phyloP scores from a whole-genome alignment of 2,329 filamentous ascomycete genomes.

The Endocalyx cinctus region DNA sequence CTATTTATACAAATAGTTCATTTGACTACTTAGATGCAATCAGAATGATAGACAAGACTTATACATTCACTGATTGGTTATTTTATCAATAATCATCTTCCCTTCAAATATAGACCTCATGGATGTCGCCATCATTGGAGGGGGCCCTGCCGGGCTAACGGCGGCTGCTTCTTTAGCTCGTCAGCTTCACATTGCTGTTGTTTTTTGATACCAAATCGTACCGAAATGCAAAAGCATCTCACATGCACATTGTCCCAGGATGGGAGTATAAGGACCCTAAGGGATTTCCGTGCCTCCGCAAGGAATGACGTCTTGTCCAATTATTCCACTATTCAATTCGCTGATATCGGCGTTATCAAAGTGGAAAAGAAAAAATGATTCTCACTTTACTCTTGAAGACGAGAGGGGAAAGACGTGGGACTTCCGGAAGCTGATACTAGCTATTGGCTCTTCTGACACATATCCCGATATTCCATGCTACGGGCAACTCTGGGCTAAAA shows the following conservation, averaged over 20 bases:
- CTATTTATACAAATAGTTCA: too few relatives aligned
- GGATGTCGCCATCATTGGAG: slow-evolving; percentile 18
- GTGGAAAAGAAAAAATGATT: slow-evolving; percentile 13
- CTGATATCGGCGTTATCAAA: slow-evolving; percentile 9
- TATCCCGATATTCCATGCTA: slow-evolving; percentile 14
- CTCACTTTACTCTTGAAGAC: slow-evolving; percentile 28
- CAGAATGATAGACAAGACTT: too few relatives aligned
- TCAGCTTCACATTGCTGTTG: slow-evolving; percentile 15
- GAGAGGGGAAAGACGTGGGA: slow-evolving; percentile 9
- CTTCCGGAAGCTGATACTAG: slow-evolving; percentile 14
- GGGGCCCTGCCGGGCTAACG: slow-evolving; percentile 17
- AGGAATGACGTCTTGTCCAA: slow-evolving; percentile 7
- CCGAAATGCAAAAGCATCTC: slow-evolving; percentile 9
- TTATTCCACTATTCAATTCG: slow-evolving; percentile 14
- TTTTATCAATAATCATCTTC: too few relatives aligned
- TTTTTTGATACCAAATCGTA: slow-evolving; percentile 15
- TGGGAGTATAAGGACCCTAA: slow-evolving; percentile 15
- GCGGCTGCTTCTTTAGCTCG: slow-evolving; percentile 13
- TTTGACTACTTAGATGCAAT: too few relatives aligned
- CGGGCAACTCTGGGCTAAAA: slow-evolving; percentile 9
- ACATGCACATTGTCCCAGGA: slow-evolving; percentile 16
- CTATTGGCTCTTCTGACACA: slow-evolving; percentile 10
- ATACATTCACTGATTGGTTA: too few relatives aligned
- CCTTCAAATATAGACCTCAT: slow-evolving; percentile 13
- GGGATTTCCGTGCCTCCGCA: slow-evolving; percentile 8